A percentile compares a stretch with the other conserved stretches of the same genome.
Evolutionary conservation across 2,329 filamentous ascomycete species (phyloP).

Genomic region (Botrytis hyacinthi): DNA sequence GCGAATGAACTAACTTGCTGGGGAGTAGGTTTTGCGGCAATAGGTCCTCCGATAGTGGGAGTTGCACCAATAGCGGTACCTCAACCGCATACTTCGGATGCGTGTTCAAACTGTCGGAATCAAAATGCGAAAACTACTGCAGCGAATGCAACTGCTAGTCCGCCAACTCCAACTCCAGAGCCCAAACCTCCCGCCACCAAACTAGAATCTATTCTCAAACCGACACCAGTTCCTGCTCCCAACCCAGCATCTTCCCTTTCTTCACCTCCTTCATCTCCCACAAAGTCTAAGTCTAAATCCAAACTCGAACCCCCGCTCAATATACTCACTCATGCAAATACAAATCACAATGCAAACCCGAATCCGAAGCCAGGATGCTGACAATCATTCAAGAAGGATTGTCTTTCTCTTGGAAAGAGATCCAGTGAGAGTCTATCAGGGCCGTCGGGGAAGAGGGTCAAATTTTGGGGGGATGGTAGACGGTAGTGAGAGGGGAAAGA

Average conservation of each 20-base stretch:
- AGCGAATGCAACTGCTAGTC: background rate
- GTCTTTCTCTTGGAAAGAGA: background rate
- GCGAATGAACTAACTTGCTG: background rate
- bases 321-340: background rate
- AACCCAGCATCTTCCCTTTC: background rate
- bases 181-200: background rate
- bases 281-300: background rate
- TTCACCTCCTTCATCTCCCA: background rate
- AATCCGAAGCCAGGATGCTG: background rate
- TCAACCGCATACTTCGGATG: background rate
- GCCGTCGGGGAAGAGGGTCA: background rate
- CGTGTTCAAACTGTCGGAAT: background rate
- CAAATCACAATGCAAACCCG: background rate
- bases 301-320: background rate
- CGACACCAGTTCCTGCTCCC: background rate
- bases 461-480: background rate
- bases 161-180: background rate
- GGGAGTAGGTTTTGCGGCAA: background rate
- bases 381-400: background rate
- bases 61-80: background rate
- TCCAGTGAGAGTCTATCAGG: background rate
- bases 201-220: background rate
- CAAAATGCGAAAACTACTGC: background rate
- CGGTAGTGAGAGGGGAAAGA: background rate
- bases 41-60: background rate